Evolutionary conservation across 2,329 filamentous ascomycete species (phyloP), one percentile per base, ranked within the genome.

Genomic region (Aspergillus aculeatinus): DNA sequence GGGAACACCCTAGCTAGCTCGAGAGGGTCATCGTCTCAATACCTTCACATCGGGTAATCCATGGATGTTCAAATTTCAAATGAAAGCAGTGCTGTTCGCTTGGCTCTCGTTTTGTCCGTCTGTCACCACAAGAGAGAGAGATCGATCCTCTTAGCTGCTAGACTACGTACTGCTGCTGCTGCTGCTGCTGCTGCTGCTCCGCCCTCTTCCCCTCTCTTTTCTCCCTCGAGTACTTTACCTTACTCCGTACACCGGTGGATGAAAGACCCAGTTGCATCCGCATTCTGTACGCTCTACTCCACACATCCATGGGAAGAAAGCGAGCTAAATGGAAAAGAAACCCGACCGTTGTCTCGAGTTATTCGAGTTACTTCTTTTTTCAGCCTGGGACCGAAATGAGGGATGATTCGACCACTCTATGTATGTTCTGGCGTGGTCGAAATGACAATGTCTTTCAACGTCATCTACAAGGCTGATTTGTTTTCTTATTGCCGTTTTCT

Each of bases 291-390:
- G 39, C 39, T 44, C 14, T 44, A 35, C 39, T 44, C 39, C 39
- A 44, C 39, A 44, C 16, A 12, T 19, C 14, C 5, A 44, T 44
- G 39, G 16, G 39, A 44, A 19, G 39, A n/a, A 19, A 12, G 44
- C 27, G 42, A 53, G 50, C 53, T 60, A 60, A 55, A 48, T 35
- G 55, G 42, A 29, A 58, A 59, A 64, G 60, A 60, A 60, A 62
- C 39, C 25, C 60, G 48, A 62, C 55, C 57, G 57, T 55, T 64
- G 55, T 62, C 60, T 64, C 52, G 58, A 60, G 35, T 59, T 42
- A 44, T 48, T 6, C 44, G 27, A 39, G 51, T 23, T 35, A 35
- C 48, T 29, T 48, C 55, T 48, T 52, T 44, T 57, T 57, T 16
- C 35, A 16, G 50, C 60, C 47, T 53, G 57, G 16, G 31, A 27